A percentile compares a stretch with the other conserved stretches of the same genome.
Evolutionary conservation across 139 green algal species (phyloP).

Genomic region (Eudorina sp.): DNA sequence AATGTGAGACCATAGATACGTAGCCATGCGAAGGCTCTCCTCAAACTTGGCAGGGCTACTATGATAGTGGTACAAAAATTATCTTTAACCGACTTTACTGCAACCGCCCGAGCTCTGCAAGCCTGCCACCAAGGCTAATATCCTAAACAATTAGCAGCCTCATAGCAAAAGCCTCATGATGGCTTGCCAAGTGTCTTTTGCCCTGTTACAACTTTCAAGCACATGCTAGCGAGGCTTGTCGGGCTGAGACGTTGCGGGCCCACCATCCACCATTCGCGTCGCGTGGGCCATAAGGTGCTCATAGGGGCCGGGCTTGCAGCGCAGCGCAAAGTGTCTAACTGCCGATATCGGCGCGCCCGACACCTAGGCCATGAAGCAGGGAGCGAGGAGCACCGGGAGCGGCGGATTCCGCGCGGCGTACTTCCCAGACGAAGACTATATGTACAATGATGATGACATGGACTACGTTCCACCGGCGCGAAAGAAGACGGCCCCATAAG

Average conservation of each 20-base stretch:
- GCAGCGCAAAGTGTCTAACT: neutral
- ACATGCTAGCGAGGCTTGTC: neutral
- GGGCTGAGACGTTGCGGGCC: neutral
- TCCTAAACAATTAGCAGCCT: neutral
- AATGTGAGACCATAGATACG: too few relatives aligned
- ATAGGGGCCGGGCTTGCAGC: neutral
- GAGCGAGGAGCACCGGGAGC: neutral
- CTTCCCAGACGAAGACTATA: slow-evolving; percentile 19
- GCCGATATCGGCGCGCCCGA: neutral
- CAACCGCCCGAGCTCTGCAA: neutral
- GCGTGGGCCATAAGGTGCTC: neutral
- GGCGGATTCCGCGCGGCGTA: slow-evolving; percentile 12
- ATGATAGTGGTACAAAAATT: too few relatives aligned
- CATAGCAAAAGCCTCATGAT: neutral
- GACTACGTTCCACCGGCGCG: slow-evolving; percentile 33
- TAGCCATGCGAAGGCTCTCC: too few relatives aligned
- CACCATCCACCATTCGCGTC: neutral
- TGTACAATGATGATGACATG: slow-evolving; percentile 43
- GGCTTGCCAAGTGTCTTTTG: neutral
- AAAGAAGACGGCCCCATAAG: slow-evolving; percentile 6
- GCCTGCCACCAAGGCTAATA: neutral
- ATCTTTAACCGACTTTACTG: neutral
- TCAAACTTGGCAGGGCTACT: too few relatives aligned
- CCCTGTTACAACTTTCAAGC: neutral
- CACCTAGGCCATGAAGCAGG: neutral